These are phyloP conservation scores for Beauveria medogensis DNA, from an alignment of 2,329 filamentous ascomycete genomes.

Conservation along the genomic window DNA sequence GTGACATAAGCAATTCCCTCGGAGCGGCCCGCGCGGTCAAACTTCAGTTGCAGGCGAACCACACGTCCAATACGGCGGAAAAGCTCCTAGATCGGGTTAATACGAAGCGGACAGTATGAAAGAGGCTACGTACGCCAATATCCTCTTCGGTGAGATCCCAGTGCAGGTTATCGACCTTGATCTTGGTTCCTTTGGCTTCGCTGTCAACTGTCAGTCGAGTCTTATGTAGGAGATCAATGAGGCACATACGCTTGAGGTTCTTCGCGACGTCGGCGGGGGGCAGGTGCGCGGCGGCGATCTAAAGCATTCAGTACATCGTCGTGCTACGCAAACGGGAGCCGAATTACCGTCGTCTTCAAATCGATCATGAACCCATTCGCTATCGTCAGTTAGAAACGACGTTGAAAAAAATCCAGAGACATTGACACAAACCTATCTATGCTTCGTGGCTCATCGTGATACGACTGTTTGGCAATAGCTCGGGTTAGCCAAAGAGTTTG, in stretches of 20 bases:
- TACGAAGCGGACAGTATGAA: background rate
- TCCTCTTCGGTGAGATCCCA: constrained; percentile 85
- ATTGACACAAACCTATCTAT: constrained; percentile 54
- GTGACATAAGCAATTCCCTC: constrained; percentile 79
- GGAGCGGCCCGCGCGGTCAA: constrained; percentile 83
- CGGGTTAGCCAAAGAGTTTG: constrained; percentile 30
- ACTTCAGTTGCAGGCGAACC: constrained; percentile 60
- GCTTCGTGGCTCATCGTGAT: constrained; percentile 55
- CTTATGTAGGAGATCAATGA: constrained; percentile 6
- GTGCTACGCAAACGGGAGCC: constrained; percentile 11
- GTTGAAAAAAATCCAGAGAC: background rate
- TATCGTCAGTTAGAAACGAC: constrained; percentile 23
- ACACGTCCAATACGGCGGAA: constrained; percentile 73
- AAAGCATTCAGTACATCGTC: constrained; percentile 17
- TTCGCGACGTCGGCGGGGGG: constrained; percentile 34
- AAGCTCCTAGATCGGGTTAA: constrained; percentile 51
- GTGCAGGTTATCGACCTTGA: constrained; percentile 84
- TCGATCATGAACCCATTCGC: constrained; percentile 92
- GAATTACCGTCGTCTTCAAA: constrained; percentile 64
- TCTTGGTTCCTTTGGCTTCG: constrained; percentile 53
- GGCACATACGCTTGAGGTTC: constrained; percentile 31
- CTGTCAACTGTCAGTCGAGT: constrained; percentile 25
- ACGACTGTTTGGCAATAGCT: constrained; percentile 43
- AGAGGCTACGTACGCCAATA: constrained; percentile 51
- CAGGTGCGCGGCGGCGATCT: constrained; percentile 34